Conservation (phyloP, 1,284 basidiomycete species). For the Irpex sp. region DNA sequence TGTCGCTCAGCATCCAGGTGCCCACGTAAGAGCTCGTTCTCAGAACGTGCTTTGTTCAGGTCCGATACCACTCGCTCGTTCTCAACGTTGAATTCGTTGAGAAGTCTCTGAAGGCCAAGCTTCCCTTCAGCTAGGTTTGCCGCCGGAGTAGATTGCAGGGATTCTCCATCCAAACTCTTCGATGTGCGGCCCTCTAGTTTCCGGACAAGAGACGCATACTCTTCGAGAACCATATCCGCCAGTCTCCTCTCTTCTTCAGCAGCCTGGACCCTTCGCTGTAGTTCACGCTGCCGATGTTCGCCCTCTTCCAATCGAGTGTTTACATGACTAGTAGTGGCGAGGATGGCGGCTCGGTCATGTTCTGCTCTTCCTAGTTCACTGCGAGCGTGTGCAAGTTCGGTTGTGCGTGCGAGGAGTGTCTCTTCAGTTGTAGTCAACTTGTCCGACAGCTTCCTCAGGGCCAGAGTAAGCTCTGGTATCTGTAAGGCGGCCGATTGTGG, state of each 20-base stretch:
- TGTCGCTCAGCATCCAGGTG: constrained; percentile 46
- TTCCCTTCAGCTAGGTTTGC: constrained; percentile 47
- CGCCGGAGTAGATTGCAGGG: constrained; percentile 25
- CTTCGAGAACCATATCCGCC: constrained; percentile 58
- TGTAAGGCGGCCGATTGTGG: constrained; percentile 45
- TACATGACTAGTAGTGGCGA: constrained; percentile 46
- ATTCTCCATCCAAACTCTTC: constrained; percentile 18
- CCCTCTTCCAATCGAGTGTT: constrained; percentile 50
- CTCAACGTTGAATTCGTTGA: constrained; percentile 47
- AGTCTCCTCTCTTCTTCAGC: constrained; percentile 57
- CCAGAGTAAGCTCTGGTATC: constrained; percentile 60
- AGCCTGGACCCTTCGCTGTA: constrained; percentile 38
- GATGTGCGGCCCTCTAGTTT: constrained; percentile 45
- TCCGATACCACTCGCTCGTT: constrained; percentile 44
- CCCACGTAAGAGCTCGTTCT: constrained; percentile 40
- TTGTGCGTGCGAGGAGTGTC: constrained; percentile 45
- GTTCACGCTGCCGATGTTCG: constrained; percentile 41
- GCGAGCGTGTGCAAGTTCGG: constrained; percentile 39
- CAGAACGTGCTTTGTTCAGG: constrained; percentile 40
- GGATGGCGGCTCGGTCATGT: constrained; percentile 45
- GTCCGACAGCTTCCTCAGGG: constrained; percentile 64
- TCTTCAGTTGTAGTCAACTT: constrained; percentile 60
- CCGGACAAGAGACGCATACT: constrained; percentile 70
- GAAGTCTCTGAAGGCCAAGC: constrained; percentile 43
- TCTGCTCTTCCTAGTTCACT: constrained; percentile 41